Evolutionary conservation across 1,284 basidiomycete species (phyloP).

Genomic region (Cryptococcus jaspeensis): DNA sequence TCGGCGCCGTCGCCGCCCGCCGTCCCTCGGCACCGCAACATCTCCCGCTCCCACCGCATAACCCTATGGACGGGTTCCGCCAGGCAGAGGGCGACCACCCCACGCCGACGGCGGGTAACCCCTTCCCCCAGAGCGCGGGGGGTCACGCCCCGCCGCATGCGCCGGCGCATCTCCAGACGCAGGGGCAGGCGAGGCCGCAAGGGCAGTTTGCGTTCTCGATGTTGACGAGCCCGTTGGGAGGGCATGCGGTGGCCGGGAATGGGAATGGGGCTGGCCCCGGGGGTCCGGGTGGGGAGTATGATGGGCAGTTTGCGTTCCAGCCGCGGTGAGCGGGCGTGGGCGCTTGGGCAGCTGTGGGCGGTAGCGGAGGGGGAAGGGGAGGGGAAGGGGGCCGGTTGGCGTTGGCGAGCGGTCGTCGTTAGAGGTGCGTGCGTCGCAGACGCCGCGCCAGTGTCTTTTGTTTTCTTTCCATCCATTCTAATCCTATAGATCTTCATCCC

Average conservation of each 20-base stretch:
- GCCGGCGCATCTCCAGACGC: not conserved
- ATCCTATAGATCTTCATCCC: no score
- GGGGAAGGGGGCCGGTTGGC: no score
- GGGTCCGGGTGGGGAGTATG: not conserved
- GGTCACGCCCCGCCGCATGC: not conserved
- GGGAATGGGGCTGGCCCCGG: not conserved
- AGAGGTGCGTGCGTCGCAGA: no score
- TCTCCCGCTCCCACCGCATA: constrained; percentile 22
- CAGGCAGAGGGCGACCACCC: constrained; percentile 25
- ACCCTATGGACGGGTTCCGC: constrained; percentile 17
- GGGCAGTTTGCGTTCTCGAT: constrained; percentile 8
- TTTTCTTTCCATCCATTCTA: no score
- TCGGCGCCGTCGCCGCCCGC: constrained; percentile 6
- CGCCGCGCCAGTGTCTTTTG: no score
- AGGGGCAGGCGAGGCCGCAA: not conserved
- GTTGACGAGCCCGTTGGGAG: constrained; percentile 16
- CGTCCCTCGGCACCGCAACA: constrained; percentile 30
- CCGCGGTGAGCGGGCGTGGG: not conserved
- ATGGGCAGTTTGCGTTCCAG: constrained; percentile 17
- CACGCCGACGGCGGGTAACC: constrained; percentile 35
- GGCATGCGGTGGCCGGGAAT: not conserved
- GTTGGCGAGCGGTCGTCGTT: no score
- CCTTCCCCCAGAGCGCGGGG: constrained; percentile 18
- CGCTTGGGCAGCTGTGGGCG: no score
- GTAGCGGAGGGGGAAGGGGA: no score